Evolutionary conservation across 768 basidiomycete species (phyloP).

Genomic region (Macrolepiota albuminosa): DNA sequence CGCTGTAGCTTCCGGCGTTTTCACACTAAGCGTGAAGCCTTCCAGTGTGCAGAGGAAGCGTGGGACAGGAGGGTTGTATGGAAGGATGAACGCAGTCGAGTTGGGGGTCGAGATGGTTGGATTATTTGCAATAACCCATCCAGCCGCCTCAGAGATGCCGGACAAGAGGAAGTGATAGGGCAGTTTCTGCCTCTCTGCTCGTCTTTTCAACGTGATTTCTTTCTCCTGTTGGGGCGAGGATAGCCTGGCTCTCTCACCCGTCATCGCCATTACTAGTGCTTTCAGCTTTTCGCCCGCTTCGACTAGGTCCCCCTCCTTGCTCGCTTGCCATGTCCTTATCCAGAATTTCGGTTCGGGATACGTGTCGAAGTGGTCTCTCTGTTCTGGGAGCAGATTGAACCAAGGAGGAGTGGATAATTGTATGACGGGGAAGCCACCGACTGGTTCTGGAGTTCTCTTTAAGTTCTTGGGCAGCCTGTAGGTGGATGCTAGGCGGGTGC

Average conservation of each 20-base stretch:
- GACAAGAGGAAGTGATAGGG: background rate
- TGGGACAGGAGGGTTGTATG: too few relatives aligned
- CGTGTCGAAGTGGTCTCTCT: background rate
- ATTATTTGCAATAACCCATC: rapidly evolving
- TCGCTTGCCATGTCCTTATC: background rate
- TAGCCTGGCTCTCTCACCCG: background rate
- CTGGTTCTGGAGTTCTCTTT: background rate
- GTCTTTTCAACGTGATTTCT: rapidly evolving
- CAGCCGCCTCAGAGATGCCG: background rate
- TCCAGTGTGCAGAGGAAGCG: too few relatives aligned
- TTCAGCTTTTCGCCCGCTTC: background rate
- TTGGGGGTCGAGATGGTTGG: background rate
- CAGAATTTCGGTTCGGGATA: background rate
- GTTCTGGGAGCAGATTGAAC: background rate
- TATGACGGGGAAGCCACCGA: background rate
- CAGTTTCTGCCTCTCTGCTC: background rate
- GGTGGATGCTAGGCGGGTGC: too few relatives aligned
- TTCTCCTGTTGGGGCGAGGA: background rate
- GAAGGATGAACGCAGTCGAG: background rate
- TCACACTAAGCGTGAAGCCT: too few relatives aligned
- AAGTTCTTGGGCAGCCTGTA: too few relatives aligned
- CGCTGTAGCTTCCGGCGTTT: too few relatives aligned
- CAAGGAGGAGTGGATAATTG: background rate
- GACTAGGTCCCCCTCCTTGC: background rate
- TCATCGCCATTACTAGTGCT: background rate